Evolutionary conservation across 148 eudicot species (phyloP), one percentile per base, ranked within the genome.

Genomic region (Cornus florida): DNA sequence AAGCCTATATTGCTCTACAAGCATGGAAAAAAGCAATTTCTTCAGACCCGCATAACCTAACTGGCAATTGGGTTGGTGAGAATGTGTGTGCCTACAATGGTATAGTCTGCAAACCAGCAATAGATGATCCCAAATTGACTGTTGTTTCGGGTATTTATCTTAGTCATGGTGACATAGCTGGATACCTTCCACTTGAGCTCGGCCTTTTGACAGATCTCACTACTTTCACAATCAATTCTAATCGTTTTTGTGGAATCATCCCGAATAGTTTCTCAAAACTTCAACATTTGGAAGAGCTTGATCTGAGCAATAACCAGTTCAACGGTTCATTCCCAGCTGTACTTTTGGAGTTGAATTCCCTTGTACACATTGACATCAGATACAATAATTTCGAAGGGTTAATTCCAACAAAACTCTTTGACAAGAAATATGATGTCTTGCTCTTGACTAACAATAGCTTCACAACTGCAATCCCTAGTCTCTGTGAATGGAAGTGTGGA

Each of bases 101-200:
- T 1, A 77, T 95, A 0, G 79, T 85, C 39, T 95, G 98, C 73
- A 86, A 88, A 2, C 77, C 78, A 10, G 90, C 97, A 1, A 73
- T 85, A 0, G 98, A 95, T 46, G 80, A 93, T 24, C 86, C 87
- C 0, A 79, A 72, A 20, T 8, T 84, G 41, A 86, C 72, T 0
- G 92, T 89, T 14, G 97, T 95, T 5, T 92, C 98, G 0, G 95
- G 94, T 1, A 33, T 95, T 10, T 97, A 95, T 66, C 80, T 95
- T 3, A 92, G 92, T 77, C 81, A 84, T 0, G 87, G 75, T 2
- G 98, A 93, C 16, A 88, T 93, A 12, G 98, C 98, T 0, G 92
- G 12, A 2, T 86, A 88, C 66, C 87, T 93, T 0, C 94, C 93
- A 17, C 71, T 69, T 0, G 91, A 93, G 77, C 79, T 93, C 10